Evolutionary conservation across 495 filamentous ascomycete species (phyloP), one percentile per base, ranked within the genome.

Genomic region (Trichocladium uniseriatum): DNA sequence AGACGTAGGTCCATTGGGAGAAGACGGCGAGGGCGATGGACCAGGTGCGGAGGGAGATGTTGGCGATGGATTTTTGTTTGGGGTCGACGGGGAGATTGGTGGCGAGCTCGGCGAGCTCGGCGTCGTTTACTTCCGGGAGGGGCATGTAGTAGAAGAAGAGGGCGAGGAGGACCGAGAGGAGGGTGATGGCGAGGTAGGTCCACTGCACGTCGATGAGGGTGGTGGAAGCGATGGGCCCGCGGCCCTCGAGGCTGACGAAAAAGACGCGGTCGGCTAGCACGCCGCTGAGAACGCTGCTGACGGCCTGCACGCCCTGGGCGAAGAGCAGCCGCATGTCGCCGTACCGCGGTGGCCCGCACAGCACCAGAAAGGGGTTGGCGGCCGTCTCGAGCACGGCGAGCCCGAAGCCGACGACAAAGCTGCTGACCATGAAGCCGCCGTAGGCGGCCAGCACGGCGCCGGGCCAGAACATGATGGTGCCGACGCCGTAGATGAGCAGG

Each of bases 1-100:
- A 82, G 16, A 83, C 77, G 59, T 88, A 89, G n/a, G 74, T 78
- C 71, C 83, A 88, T 58, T 90, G 84, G 13, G 82, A 75, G 31
- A 82, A 45, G 9, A 84, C 75, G 0, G 80, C 85, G 54, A 84
- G 68, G 48, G 76, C 71, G 18, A 90, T 71, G 31, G 59, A 60
- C 57, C 60, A 63, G 2, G 68, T 71, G 38, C 67, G 56, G 9
- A 75, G 61, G 38, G 65, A 60, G 16, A 69, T 7, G 1, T 66
- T 63, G 22, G 59, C 63, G 18, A 67, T 48, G 34, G 61, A 64
- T 11, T 48, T 58, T 32, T 68, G 70, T 19, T 58, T 51, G 1
- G 72, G 67, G 45, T 71, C 55, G 39, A 72, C 46, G 16, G 69
- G 70, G 1, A 75, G 61, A 41, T 59, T 58, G 24, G 62, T 52